These are phyloP conservation scores for Umbelopsis sp. DNA, from an alignment of 192 early-diverging fungal genomes.

Conservation along the genomic window DNA sequence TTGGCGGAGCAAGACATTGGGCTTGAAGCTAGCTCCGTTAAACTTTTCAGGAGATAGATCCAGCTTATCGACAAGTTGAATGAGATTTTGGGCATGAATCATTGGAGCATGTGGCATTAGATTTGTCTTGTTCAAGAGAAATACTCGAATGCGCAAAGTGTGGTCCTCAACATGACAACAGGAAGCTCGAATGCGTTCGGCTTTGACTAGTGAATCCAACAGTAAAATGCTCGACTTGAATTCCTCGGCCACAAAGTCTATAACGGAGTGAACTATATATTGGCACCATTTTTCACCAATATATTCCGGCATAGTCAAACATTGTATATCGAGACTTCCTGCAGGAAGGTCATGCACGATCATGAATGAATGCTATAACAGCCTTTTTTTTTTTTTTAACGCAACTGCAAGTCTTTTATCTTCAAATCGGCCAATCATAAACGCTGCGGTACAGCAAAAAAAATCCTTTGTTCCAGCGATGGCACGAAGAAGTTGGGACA, in stretches of 20 bases:
- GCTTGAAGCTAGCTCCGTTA: background rate
- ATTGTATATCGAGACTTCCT: background rate
- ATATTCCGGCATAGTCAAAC: background rate
- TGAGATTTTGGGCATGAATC: background rate
- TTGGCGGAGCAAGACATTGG: background rate
- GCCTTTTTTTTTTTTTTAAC: background rate
- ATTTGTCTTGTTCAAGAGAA: background rate
- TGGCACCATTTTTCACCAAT: background rate
- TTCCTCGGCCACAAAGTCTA: background rate
- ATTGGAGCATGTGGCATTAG: background rate
- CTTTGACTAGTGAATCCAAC: background rate
- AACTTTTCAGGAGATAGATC: conserved; percentile 12
- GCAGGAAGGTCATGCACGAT: conserved; percentile 17
- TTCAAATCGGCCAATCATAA: too few relatives aligned
- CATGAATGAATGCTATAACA: background rate
- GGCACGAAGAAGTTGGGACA: too few relatives aligned
- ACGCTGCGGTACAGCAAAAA: background rate
- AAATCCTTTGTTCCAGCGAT: background rate
- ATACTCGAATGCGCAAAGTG: background rate
- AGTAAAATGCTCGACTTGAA: background rate
- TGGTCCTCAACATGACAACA: background rate
- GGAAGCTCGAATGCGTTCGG: conserved; percentile 4
- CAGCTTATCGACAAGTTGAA: background rate
- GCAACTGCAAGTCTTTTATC: too few relatives aligned
- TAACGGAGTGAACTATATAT: background rate